Evolutionary conservation across 352 stramenopile species (phyloP).

Genomic region (Globisporangium nagaii): DNA sequence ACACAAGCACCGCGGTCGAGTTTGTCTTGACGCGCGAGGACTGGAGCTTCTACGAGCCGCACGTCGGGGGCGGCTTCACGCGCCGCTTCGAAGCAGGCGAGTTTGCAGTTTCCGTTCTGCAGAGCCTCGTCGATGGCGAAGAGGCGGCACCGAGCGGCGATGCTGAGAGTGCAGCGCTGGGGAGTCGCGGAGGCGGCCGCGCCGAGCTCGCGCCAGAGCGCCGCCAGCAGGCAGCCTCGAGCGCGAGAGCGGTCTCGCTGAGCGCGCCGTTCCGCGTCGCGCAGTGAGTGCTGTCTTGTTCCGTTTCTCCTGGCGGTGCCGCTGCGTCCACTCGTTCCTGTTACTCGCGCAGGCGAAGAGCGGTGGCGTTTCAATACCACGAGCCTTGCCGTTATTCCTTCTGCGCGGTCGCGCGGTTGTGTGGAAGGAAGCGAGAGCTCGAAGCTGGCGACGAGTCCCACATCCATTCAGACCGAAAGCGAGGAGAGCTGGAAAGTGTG

Average conservation of each 20-base stretch:
- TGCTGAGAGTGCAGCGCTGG: background rate
- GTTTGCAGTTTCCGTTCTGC: conserved; percentile 49
- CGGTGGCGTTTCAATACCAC: too few species aligned
- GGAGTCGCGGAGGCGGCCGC: background rate
- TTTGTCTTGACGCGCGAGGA: conserved; percentile 39
- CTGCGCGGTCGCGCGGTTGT: too few species aligned
- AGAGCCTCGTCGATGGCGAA: conserved; percentile 9
- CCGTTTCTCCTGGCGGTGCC: too few species aligned
- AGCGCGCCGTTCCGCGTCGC: conserved; percentile 6
- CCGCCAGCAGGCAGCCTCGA: too few species aligned
- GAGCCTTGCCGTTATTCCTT: too few species aligned
- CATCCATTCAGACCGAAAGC: too few species aligned
- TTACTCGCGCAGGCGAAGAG: too few species aligned
- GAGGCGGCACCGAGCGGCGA: background rate
- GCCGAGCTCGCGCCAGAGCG: background rate
- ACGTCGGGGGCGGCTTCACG: conserved; percentile 40
- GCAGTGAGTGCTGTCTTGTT: background rate
- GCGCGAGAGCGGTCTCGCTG: conserved; percentile 4
- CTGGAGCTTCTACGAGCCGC: conserved; percentile 50
- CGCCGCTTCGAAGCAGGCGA: conserved; percentile 30
- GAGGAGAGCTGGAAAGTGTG: too few species aligned
- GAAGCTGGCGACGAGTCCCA: too few species aligned
- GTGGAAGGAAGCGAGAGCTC: too few species aligned
- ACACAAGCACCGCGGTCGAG: conserved; percentile 23
- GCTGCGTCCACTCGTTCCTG: too few species aligned